These are phyloP conservation scores for Ceratobasidium sp. DNA, from an alignment of 1,284 basidiomycete species.

Conservation along the genomic window DNA sequence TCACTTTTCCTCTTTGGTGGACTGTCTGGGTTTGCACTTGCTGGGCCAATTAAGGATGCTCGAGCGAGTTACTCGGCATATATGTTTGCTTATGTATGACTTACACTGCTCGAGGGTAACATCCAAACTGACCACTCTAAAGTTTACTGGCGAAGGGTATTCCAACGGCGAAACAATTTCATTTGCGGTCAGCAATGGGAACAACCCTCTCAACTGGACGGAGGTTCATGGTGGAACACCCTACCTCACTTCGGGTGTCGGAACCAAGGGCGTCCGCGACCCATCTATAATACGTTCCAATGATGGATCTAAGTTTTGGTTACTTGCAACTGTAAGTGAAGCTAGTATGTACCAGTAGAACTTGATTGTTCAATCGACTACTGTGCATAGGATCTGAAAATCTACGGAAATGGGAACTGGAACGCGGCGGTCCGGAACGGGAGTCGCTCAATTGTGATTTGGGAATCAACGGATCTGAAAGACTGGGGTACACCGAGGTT, in stretches of 20 bases:
- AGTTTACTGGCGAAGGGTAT: conserved; percentile 34
- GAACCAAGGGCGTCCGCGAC: conserved; percentile 29
- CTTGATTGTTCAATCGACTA: neutral
- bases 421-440: conserved; percentile 14
- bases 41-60: neutral
- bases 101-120: neutral
- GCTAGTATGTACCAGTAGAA: neutral
- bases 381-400: conserved; percentile 21
- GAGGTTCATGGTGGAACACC: conserved; percentile 32
- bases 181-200: conserved; percentile 32
- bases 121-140: neutral
- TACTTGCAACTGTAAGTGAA: conserved; percentile 21
- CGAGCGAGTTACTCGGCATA: conserved; percentile 24
- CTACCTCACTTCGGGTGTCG: conserved; percentile 25
- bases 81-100: conserved; percentile 32
- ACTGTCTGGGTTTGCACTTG: neutral
- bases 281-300: conserved; percentile 22
- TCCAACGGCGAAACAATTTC: conserved; percentile 34
- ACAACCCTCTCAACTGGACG: conserved; percentile 28
- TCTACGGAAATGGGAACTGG: conserved; percentile 35
- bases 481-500: conserved; percentile 31
- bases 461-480: conserved; percentile 30
- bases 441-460: conserved; percentile 34
- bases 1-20: neutral
- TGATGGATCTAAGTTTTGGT: conserved; percentile 34